phyloP scores from a whole-genome alignment of 441 rosid species.

The Sinapis alba region DNA sequence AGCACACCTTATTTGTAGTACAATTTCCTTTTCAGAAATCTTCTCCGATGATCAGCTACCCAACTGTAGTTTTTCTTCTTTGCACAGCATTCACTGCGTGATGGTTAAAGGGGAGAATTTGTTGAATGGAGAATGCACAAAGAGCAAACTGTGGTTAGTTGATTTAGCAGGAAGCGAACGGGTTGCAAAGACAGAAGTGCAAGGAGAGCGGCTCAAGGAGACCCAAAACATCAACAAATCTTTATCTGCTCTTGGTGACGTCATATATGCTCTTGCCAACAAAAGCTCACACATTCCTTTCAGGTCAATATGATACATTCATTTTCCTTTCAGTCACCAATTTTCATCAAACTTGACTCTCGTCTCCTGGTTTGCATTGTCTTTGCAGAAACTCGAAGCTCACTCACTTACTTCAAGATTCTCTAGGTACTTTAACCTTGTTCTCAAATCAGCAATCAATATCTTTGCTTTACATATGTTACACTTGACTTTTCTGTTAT shows the following conservation, averaged over 20 bases:
- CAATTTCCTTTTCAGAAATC: not conserved
- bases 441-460: not conserved
- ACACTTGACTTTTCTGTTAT: not conserved
- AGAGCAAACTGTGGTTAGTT: constrained; percentile 93
- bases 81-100: constrained; percentile 82
- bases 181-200: constrained; percentile 90
- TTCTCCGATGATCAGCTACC: not conserved
- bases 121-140: constrained; percentile 85
- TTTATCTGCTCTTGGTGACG: constrained; percentile 96
- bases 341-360: constrained; percentile 9
- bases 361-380: constrained; percentile 14
- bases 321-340: not conserved
- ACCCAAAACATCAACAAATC: constrained; percentile 95
- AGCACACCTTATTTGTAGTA: constrained; percentile 10
- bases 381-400: constrained; percentile 92
- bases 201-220: constrained; percentile 93
- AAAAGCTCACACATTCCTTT: constrained; percentile 92
- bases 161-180: constrained; percentile 99
- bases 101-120: constrained; percentile 86
- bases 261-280: constrained; percentile 90
- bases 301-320: constrained; percentile 55
- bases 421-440: constrained; percentile 59
- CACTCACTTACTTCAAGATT: constrained; percentile 95
- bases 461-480: constrained; percentile 1
- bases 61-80: constrained; percentile 11